phyloP scores from a whole-genome alignment of 129 eudicot species.

The Gnaphalium uliginosum region DNA sequence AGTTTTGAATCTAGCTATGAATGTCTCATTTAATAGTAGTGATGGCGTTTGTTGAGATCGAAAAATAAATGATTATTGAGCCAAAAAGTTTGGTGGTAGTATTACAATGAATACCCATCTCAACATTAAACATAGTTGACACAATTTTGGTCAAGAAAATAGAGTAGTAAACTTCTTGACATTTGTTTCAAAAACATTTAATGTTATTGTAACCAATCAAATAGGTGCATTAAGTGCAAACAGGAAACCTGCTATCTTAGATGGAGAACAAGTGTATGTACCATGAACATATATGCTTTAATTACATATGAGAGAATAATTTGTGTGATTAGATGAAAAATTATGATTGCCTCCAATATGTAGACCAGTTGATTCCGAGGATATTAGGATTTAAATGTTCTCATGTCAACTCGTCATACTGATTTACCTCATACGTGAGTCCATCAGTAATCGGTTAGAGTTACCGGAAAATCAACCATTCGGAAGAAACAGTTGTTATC shows the following conservation, averaged over 20 bases:
- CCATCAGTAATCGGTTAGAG: no score
- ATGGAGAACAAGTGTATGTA: not conserved
- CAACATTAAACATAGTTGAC: not conserved
- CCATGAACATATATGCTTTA: slow-evolving; percentile 9
- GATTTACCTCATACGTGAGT: no score
- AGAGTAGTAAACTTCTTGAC: slow-evolving; percentile 17
- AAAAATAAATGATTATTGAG: slow-evolving; percentile 5
- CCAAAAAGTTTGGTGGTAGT: slow-evolving; percentile 32
- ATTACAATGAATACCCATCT: slow-evolving; percentile 9
- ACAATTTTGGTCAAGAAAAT: not conserved
- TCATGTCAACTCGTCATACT: no score
- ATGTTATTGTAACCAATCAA: slow-evolving; percentile 15
- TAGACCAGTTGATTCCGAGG: no score
- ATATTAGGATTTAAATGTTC: no score
- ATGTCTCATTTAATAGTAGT: slow-evolving; percentile 25
- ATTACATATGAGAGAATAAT: no score
- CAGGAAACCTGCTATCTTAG: not conserved
- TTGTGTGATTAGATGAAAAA: no score
- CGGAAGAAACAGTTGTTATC: no score
- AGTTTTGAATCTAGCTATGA: slow-evolving; percentile 3
- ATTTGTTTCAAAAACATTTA: slow-evolving; percentile 15
- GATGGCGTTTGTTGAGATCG: slow-evolving; percentile 25
- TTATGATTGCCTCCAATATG: no score
- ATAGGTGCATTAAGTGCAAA: slow-evolving; percentile 18
- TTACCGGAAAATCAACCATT: no score